Evolutionary conservation across 805 yeast genomes (phyloP).

Genomic region (Candida vartiovaarae): DNA sequence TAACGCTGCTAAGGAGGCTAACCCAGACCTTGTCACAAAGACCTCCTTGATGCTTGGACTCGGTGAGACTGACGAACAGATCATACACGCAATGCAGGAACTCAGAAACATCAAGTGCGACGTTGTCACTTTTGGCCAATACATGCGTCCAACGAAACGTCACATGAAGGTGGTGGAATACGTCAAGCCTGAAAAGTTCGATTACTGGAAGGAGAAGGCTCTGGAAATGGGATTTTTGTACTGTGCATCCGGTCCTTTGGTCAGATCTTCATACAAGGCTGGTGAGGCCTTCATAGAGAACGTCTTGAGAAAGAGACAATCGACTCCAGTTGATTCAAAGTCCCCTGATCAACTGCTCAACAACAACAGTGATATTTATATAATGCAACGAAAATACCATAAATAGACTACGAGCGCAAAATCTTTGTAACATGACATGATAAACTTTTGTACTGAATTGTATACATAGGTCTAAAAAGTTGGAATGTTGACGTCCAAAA

Average conservation of each 20-base stretch:
- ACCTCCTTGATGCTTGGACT: constrained; percentile 95
- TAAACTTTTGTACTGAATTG: neutral
- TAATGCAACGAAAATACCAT: too few relatives aligned
- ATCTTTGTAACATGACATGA: neutral
- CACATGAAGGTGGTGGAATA: constrained; percentile 98
- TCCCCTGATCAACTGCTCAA: neutral
- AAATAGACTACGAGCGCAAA: too few relatives aligned
- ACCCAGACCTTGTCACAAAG: constrained; percentile 75
- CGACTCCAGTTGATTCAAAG: neutral
- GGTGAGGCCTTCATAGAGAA: constrained; percentile 97
- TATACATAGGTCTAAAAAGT: constrained; percentile 14
- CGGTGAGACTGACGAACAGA: constrained; percentile 92
- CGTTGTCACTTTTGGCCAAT: constrained; percentile 97
- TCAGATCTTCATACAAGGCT: constrained; percentile 94
- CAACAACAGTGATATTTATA: neutral
- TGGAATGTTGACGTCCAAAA: constrained; percentile 48
- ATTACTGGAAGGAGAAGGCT: constrained; percentile 85
- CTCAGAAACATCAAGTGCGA: constrained; percentile 75
- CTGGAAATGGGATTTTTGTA: constrained; percentile 86
- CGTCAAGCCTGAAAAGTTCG: constrained; percentile 89
- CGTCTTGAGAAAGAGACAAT: constrained; percentile 65
- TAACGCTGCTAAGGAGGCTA: constrained; percentile 69
- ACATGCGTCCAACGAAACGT: constrained; percentile 97
- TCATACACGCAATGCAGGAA: constrained; percentile 67
- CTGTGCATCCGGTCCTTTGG: constrained; percentile 96